Evolutionary conservation across 768 basidiomycete genomes (phyloP), one percentile per base, ranked within the genome.

Genomic region (Calocybe cyanea): DNA sequence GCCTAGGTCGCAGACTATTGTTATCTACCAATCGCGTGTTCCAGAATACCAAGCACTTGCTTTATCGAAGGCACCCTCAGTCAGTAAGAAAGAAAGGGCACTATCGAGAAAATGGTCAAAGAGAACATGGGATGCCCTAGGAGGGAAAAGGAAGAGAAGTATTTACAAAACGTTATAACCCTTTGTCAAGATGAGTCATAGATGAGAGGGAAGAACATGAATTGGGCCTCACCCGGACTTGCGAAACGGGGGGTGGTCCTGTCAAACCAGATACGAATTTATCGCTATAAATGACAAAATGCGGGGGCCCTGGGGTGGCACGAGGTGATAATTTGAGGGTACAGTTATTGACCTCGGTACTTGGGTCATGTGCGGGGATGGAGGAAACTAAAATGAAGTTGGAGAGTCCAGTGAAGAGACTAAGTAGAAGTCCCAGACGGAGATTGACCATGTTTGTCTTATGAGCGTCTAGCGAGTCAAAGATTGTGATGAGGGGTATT

Each of bases 211-310:
- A n/a, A 6, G 14, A 5, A 35, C 34, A 14, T 14, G 7, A 6
- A 28, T 28, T 33, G 3, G 7, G 20, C n/a, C 34, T 20, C 32
- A 70, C 71, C 45, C 53, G 53, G 36, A 72, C 49, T 19, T 63
- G 51, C 3, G 62, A 57, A 30, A 58, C 56, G 17, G 58, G 42
- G 4, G 70, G 71, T 8, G 70, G 69, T 1, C 69, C 67, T 15
- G 63, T 68, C n/a, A 61, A 53, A 2, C 69, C 68, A 15, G 66
- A 56, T n/a, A 63, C 58, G 45, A 52, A 67, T 53, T 60, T 54
- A 51, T 73, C 70, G 40, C 60, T 63, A 44, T 73, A 69, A 24
- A 64, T 57, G 4, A 72, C 71, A 42, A 65, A 75, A 48, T 65
- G 65, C 1, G 72, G 72, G 2, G 69, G 59, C 7, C 58, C 60